Evolutionary conservation across 345 rosid genomes (phyloP).

Genomic region (Cardamine chenopodiifolia): DNA sequence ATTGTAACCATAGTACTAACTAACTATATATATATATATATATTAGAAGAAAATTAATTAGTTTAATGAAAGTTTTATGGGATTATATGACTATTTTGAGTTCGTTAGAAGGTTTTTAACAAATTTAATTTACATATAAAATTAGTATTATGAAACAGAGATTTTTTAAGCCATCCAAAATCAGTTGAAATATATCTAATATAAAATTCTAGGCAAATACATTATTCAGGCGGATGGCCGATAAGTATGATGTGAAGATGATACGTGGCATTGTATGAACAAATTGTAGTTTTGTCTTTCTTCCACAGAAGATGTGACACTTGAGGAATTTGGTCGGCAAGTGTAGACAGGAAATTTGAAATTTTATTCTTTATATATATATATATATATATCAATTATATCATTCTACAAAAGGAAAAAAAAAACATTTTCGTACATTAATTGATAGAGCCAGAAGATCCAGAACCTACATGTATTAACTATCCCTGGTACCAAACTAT

Average conservation of each 20-base stretch:
- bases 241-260: background rate
- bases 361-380: background rate
- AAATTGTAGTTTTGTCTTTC: slow-evolving; percentile 20
- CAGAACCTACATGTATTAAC: background rate
- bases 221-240: background rate
- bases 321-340: slow-evolving; percentile 37
- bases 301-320: slow-evolving; percentile 37
- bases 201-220: background rate
- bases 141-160: background rate
- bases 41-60: background rate
- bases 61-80: background rate
- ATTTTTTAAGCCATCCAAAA: background rate
- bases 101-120: background rate
- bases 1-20: background rate
- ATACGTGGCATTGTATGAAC: slow-evolving; percentile 21
- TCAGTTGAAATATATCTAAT: background rate
- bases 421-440: background rate
- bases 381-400: background rate
- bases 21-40: too few species aligned
- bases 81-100: background rate
- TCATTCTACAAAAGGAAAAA: background rate
- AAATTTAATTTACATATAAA: background rate
- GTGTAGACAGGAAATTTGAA: slow-evolving; percentile 6
- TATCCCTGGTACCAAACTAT: background rate
- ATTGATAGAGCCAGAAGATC: background rate